Percentiles rank a stretch among this genome's conserved stretches.
Conservation (phyloP, 306 rosid genomes). For the Inga leiocalycina region DNA sequence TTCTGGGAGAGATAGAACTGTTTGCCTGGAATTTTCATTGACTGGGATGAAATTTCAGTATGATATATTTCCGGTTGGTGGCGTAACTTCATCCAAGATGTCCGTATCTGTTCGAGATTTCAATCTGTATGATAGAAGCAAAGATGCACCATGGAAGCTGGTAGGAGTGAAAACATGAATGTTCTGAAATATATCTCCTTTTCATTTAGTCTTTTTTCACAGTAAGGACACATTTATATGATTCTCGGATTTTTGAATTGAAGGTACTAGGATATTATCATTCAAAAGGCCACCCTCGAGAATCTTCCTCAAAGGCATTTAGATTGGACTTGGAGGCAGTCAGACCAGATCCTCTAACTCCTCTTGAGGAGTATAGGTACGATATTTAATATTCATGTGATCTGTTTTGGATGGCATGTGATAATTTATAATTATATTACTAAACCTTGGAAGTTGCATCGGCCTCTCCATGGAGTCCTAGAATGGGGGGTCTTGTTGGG, state of each 20-base stretch:
- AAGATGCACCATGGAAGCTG: conserved; percentile 92
- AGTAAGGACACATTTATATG: conserved; percentile 31
- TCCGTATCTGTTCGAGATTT: conserved; percentile 80
- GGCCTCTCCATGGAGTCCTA: conserved; percentile 19
- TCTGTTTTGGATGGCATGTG: conserved; percentile 14
- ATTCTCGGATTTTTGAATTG: conserved; percentile 37
- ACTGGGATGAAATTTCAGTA: conserved; percentile 77
- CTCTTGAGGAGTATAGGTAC: conserved; percentile 97
- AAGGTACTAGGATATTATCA: conserved; percentile 87
- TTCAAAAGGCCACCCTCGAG: conserved; percentile 85
- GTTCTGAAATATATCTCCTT: conserved; percentile 12
- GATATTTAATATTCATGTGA: conserved; percentile 10
- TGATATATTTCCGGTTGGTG: conserved; percentile 78
- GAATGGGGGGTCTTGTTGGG: neutral
- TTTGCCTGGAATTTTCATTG: conserved; percentile 64
- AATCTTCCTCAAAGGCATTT: conserved; percentile 83
- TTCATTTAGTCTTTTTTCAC: conserved; percentile 25
- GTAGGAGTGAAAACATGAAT: conserved; percentile 44
- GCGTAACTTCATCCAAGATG: conserved; percentile 68
- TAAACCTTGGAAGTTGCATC: conserved; percentile 22
- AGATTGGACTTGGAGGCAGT: conserved; percentile 93
- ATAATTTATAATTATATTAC: neutral
- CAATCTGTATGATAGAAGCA: conserved; percentile 74
- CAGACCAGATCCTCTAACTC: conserved; percentile 91
- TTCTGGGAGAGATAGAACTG: conserved; percentile 63